These are phyloP conservation scores for Linum lewisii DNA, from an alignment of 345 rosid species.

Conservation along the genomic window DNA sequence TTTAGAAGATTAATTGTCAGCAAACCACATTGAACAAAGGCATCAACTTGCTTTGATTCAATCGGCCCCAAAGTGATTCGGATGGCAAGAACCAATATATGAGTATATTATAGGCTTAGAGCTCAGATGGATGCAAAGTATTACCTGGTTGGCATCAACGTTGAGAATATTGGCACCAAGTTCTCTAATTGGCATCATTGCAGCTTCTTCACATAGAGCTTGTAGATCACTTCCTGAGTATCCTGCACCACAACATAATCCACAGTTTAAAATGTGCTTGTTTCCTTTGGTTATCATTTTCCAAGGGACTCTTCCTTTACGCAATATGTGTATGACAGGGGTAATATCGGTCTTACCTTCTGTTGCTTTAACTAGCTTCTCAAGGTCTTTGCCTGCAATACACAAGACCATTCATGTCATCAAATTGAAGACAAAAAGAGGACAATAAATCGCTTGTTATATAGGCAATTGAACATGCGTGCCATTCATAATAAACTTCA, in stretches of 20 bases:
- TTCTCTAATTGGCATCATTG: constrained; percentile 99
- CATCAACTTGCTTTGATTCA: too few species aligned
- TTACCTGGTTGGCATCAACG: constrained; percentile 77
- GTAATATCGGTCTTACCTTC: constrained; percentile 44
- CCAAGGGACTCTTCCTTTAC: too few species aligned
- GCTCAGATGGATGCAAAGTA: background rate
- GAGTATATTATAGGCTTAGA: too few species aligned
- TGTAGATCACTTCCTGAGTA: constrained; percentile 98
- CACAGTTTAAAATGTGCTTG: background rate
- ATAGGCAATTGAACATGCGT: too few species aligned
- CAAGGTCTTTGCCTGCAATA: constrained; percentile 58
- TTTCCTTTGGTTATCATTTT: background rate
- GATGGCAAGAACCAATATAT: background rate
- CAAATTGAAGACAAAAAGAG: background rate
- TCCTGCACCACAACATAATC: constrained; percentile 28
- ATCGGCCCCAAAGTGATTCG: background rate
- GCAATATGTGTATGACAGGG: constrained; percentile 1
- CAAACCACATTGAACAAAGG: background rate
- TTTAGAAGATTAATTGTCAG: background rate
- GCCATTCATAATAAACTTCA: too few species aligned
- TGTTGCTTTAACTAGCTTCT: constrained; percentile 67
- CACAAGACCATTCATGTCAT: constrained; percentile 6
- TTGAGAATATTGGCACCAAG: constrained; percentile 81
- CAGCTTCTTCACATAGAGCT: constrained; percentile 99
- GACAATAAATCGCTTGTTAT: too few species aligned